Percentiles rank a stretch among this genome's conserved stretches.
phyloP scores from a whole-genome alignment of 2,329 filamentous ascomycete species.

The Juglanconis juglandina region DNA sequence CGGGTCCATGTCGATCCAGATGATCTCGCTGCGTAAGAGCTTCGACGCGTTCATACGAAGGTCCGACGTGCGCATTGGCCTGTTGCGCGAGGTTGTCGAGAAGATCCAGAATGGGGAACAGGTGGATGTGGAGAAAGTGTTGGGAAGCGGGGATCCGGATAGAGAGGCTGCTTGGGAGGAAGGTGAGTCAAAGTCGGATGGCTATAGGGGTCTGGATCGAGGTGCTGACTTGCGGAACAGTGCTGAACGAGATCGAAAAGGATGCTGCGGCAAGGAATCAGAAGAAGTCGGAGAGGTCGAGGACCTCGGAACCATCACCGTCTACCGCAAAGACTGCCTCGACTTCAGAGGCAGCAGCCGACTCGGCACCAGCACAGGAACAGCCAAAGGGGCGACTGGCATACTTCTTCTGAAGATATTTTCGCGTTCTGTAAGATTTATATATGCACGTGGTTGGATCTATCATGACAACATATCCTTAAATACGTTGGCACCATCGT shows the following conservation, averaged over 20 bases:
- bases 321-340: conserved; percentile 24
- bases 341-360: conserved; percentile 21
- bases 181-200: conserved; percentile 45
- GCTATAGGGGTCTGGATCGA: too few species aligned
- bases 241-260: conserved; percentile 63
- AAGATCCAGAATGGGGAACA: conserved; percentile 68
- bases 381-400: conserved; percentile 33
- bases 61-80: conserved; percentile 73
- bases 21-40: conserved; percentile 76
- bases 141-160: conserved; percentile 74
- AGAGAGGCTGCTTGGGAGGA: conserved; percentile 87
- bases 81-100: conserved; percentile 73
- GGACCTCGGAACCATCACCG: conserved; percentile 25
- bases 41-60: conserved; percentile 69
- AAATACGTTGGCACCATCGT: conserved; percentile 40
- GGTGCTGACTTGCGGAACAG: conserved; percentile 34
- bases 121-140: conserved; percentile 77
- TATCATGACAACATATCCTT: conserved; percentile 58
- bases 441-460: conserved; percentile 15
- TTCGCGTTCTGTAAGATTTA: conserved; percentile 19
- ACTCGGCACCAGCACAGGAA: conserved; percentile 20
- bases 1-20: conserved; percentile 92
- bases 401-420: conserved; percentile 46
- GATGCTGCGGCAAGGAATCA: conserved; percentile 54
- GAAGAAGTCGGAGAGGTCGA: conserved; percentile 40